These are phyloP conservation scores for Echites panduratus DNA, from an alignment of 257 asterid genomes.

Conservation along the genomic window DNA sequence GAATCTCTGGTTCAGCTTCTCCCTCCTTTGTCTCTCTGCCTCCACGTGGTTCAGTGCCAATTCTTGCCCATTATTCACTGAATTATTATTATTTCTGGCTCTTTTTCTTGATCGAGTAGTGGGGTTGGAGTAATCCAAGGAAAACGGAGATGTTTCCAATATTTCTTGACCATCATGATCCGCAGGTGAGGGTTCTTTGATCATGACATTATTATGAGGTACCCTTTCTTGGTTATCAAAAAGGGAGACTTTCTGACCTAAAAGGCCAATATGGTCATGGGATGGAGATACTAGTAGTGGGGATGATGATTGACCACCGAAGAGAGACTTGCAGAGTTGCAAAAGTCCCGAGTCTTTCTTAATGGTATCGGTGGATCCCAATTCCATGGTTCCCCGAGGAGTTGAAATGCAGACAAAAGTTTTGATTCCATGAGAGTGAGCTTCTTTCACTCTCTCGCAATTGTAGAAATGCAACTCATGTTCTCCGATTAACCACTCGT, in stretches of 20 bases:
- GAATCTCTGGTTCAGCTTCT: slow-evolving; percentile 40
- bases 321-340: slow-evolving; percentile 10
- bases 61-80: neutral
- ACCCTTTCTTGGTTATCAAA: neutral
- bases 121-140: neutral
- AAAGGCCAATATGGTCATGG: neutral
- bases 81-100: neutral
- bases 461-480: slow-evolving; percentile 17
- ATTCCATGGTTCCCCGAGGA: slow-evolving; percentile 28
- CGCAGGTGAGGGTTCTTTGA: neutral
- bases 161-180: too few relatives aligned
- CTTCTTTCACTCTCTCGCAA: slow-evolving; percentile 39
- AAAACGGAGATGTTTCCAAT: slow-evolving; percentile 1
- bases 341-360: slow-evolving; percentile 21
- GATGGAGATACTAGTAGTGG: too few relatives aligned
- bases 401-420: slow-evolving; percentile 32
- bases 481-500: slow-evolving; percentile 27
- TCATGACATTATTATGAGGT: neutral
- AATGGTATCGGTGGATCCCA: slow-evolving; percentile 32
- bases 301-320: neutral
- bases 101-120: neutral
- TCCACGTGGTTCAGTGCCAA: slow-evolving; percentile 27
- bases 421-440: slow-evolving; percentile 30
- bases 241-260: neutral
- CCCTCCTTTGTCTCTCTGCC: slow-evolving; percentile 42